These are phyloP conservation scores for Lactarius hengduanensis DNA, from an alignment of 768 basidiomycete species.

Conservation along the genomic window DNA sequence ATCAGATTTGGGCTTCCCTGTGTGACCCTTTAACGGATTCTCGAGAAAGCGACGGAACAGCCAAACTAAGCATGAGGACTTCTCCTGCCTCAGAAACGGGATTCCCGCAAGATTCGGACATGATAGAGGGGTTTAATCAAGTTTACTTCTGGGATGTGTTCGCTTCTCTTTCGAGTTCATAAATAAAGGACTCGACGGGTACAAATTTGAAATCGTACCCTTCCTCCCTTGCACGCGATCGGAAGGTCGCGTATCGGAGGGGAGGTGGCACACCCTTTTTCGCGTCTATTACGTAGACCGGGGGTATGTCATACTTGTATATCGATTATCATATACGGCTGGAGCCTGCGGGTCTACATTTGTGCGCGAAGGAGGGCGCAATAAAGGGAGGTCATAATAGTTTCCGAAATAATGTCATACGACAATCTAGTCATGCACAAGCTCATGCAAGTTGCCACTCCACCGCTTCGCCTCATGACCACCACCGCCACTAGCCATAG, in stretches of 20 bases:
- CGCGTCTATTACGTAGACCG: too few relatives aligned
- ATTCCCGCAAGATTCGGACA: constrained; percentile 53
- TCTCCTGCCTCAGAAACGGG: constrained; percentile 55
- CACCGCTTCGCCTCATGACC: not conserved
- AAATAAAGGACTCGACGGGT: not conserved
- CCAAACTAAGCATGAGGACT: constrained; percentile 66
- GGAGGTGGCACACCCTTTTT: too few relatives aligned
- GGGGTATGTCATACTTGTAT: too few relatives aligned
- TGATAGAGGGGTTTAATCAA: not conserved
- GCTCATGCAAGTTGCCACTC: not conserved
- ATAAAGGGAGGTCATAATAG: too few relatives aligned
- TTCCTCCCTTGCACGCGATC: too few relatives aligned
- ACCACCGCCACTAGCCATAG: not conserved
- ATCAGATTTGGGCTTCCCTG: constrained; percentile 67
- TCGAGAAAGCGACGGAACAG: not conserved
- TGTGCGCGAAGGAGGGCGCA: too few relatives aligned
- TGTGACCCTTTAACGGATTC: not conserved
- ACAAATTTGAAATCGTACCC: too few relatives aligned
- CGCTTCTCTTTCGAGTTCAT: not conserved
- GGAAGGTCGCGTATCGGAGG: too few relatives aligned
- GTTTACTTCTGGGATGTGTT: not conserved
- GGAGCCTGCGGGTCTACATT: too few relatives aligned
- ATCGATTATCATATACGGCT: too few relatives aligned
- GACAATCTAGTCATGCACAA: too few relatives aligned
- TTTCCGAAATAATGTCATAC: too few relatives aligned